A percentile compares a stretch with the other conserved stretches of the same genome.
Conservation (phyloP, 768 basidiomycete genomes). For the Hygrophorus russula region DNA sequence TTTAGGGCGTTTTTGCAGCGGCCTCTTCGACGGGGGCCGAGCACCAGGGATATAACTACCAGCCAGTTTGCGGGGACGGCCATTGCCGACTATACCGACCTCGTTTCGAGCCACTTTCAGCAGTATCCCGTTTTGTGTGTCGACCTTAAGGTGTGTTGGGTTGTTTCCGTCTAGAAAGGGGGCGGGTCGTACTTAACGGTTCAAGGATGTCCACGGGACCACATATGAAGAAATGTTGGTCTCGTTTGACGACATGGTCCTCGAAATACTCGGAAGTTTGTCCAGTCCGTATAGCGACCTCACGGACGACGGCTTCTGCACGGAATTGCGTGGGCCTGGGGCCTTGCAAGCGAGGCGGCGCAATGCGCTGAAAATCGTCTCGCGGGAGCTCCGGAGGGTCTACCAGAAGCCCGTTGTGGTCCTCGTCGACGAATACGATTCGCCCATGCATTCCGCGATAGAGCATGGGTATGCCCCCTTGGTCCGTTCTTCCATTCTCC, state of each 20-base stretch:
- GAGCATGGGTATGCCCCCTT: slow-evolving; percentile 5
- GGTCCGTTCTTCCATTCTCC: slow-evolving; percentile 7
- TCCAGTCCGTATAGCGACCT: no score
- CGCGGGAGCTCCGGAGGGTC: no score
- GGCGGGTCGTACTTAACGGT: slow-evolving; percentile 7
- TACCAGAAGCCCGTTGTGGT: slow-evolving; percentile 5
- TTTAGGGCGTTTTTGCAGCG: slow-evolving; percentile 9
- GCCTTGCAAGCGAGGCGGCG: no score
- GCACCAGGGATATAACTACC: slow-evolving; percentile 6
- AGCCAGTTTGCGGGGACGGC: slow-evolving; percentile 7
- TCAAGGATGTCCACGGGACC: slow-evolving; percentile 5
- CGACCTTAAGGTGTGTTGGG: slow-evolving; percentile 7
- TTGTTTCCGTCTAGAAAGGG: slow-evolving; percentile 7
- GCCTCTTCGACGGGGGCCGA: slow-evolving; percentile 6
- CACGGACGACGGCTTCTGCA: no score
- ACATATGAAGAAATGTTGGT: slow-evolving; percentile 5
- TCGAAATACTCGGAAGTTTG: no score
- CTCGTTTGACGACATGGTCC: slow-evolving; percentile 6
- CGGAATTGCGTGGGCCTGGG: no score
- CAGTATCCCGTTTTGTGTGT: slow-evolving; percentile 8
- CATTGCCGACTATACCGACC: slow-evolving; percentile 6
- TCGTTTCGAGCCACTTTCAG: slow-evolving; percentile 6
- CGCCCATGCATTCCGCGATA: slow-evolving; percentile 1
- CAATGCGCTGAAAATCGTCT: no score
- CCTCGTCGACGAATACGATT: background rate